phyloP scores from a whole-genome alignment of 108 stramenopile genomes.

The Nannochloropsis gaditana region DNA sequence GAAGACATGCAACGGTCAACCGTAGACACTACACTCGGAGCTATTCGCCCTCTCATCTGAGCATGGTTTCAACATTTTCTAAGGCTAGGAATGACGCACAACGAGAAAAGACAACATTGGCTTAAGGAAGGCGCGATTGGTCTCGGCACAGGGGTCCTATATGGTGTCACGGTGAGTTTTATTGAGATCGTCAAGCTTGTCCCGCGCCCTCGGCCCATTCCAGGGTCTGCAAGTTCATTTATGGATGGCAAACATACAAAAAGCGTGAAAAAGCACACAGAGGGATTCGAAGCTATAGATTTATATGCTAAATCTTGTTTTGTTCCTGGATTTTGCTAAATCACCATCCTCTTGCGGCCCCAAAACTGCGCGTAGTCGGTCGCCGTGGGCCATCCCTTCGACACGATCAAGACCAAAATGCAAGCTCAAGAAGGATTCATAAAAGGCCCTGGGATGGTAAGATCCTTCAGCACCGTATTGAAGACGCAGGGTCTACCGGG shows the following conservation, averaged over 20 bases:
- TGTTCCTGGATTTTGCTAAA: neutral
- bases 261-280: neutral
- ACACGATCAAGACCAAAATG: neutral
- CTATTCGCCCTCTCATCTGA: too few relatives aligned
- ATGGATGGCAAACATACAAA: too few relatives aligned
- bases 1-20: too few relatives aligned
- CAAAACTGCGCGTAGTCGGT: neutral
- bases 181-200: too few relatives aligned
- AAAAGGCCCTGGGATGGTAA: neutral
- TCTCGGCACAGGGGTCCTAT: neutral
- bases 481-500: slow-evolving; percentile 1
- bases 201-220: too few relatives aligned
- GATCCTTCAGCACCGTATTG: neutral
- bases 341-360: neutral
- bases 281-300: neutral
- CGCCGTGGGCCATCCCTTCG: neutral
- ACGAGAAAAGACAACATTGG: slow-evolving; percentile 20
- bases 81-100: neutral
- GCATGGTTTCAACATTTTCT: too few relatives aligned
- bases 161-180: slow-evolving; percentile 9
- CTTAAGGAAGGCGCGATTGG: neutral
- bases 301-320: neutral
- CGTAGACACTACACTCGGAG: too few relatives aligned
- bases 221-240: too few relatives aligned
- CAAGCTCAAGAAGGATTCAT: slow-evolving; percentile 2